Conservation (phyloP, 2,329 filamentous ascomycete genomes). For the Ophiostoma sp. region DNA sequence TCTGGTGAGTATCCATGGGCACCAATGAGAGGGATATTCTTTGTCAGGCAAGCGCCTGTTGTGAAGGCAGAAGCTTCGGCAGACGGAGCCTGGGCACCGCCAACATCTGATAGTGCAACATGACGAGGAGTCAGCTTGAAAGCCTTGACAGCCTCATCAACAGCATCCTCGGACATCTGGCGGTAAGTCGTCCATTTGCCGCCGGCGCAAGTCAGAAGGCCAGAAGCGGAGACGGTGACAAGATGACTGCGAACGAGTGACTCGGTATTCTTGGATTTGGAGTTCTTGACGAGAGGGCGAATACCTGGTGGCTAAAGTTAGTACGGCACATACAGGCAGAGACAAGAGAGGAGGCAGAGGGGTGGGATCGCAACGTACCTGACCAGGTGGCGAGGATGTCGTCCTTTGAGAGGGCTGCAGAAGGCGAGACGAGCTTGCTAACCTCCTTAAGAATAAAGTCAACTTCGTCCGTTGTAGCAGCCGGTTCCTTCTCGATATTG, state of each 20-base stretch:
- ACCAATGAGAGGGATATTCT: constrained; percentile 59
- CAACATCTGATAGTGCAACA: constrained; percentile 28
- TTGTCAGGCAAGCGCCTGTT: constrained; percentile 38
- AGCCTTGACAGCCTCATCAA: constrained; percentile 67
- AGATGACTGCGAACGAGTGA: constrained; percentile 79
- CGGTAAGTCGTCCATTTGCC: constrained; percentile 88
- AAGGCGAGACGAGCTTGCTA: constrained; percentile 67
- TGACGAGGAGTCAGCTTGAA: constrained; percentile 53
- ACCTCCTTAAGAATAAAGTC: constrained; percentile 64
- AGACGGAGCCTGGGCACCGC: neutral
- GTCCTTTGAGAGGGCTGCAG: constrained; percentile 33
- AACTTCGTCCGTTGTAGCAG: constrained; percentile 19
- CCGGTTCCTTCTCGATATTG: constrained; percentile 40
- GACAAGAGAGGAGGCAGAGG: neutral
- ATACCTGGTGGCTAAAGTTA: constrained; percentile 41
- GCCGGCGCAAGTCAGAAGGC: constrained; percentile 72
- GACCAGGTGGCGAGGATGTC: constrained; percentile 50
- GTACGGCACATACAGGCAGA: neutral
- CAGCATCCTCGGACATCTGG: constrained; percentile 81
- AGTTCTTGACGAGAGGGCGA: constrained; percentile 72
- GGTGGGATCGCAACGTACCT: constrained; percentile 12
- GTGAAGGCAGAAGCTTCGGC: constrained; percentile 31
- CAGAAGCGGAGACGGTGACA: constrained; percentile 66
- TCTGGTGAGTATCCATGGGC: constrained; percentile 54
- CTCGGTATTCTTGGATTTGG: constrained; percentile 74